phyloP scores from a whole-genome alignment of 768 basidiomycete species.

The Kondoa malvinella region DNA sequence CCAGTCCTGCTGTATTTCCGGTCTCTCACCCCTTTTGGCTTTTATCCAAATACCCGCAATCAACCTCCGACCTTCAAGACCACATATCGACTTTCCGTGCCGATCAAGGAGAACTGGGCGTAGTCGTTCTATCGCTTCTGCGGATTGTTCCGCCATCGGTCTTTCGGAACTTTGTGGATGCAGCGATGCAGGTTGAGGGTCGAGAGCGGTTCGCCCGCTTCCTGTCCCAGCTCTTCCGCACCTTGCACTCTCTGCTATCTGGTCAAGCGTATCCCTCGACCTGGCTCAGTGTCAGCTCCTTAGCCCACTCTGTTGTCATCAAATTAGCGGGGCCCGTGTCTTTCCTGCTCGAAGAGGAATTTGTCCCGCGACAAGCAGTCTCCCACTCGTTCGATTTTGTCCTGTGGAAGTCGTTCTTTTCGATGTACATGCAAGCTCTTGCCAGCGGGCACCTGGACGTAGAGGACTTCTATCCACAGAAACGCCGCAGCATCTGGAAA shows the following conservation, averaged over 20 bases:
- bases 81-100: conserved; percentile 44
- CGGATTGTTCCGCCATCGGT: conserved; percentile 61
- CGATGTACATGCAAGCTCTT: conserved; percentile 64
- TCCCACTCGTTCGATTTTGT: conserved; percentile 52
- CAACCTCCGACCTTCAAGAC: conserved; percentile 36
- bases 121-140: conserved; percentile 65
- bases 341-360: conserved; percentile 57
- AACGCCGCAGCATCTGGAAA: conserved; percentile 28
- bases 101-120: conserved; percentile 65
- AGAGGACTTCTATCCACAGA: conserved; percentile 89
- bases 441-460: conserved; percentile 46
- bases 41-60: conserved; percentile 37
- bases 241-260: conserved; percentile 59
- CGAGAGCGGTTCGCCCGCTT: conserved; percentile 55
- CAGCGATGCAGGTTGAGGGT: conserved; percentile 73
- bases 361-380: conserved; percentile 53
- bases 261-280: conserved; percentile 74
- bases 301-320: conserved; percentile 71
- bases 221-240: conserved; percentile 61
- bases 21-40: conserved; percentile 86
- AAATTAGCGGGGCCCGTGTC: conserved; percentile 73
- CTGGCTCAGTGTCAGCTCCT: conserved; percentile 80
- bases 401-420: conserved; percentile 66
- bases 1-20: conserved; percentile 67
- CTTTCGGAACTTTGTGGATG: conserved; percentile 59